These are phyloP conservation scores for Alternaria ventricosa DNA, from an alignment of 2,329 filamentous ascomycete species.

Conservation along the genomic window DNA sequence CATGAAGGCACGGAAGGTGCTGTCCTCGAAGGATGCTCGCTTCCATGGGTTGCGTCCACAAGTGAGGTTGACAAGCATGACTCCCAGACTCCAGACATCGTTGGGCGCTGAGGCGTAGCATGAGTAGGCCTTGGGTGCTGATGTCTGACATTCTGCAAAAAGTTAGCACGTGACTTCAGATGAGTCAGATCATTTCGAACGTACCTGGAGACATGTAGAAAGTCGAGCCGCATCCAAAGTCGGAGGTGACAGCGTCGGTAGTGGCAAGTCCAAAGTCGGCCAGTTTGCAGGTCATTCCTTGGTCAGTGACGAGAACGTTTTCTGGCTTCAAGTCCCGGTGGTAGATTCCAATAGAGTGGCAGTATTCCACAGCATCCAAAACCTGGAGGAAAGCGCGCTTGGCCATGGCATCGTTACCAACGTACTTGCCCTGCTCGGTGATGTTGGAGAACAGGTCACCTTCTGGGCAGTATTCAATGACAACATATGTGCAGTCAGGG, in stretches of 20 bases:
- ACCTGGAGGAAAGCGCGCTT: slow-evolving; percentile 92
- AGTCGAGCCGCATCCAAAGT: slow-evolving; percentile 97
- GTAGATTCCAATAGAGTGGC: slow-evolving; percentile 92
- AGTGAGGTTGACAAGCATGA: slow-evolving; percentile 95
- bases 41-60: slow-evolving; percentile 99
- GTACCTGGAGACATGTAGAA: slow-evolving; percentile 99
- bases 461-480: slow-evolving; percentile 96
- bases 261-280: slow-evolving; percentile 98
- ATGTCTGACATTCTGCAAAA: slow-evolving; percentile 83
- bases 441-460: slow-evolving; percentile 98
- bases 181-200: slow-evolving; percentile 43
- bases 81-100: slow-evolving; percentile 97
- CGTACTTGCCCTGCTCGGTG: slow-evolving; percentile 90
- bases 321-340: slow-evolving; percentile 98
- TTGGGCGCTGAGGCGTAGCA: slow-evolving; percentile 93
- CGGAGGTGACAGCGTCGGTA: slow-evolving; percentile 79
- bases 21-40: slow-evolving; percentile 89
- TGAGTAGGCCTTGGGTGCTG: slow-evolving; percentile 70
- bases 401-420: slow-evolving; percentile 88
- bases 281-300: slow-evolving; percentile 88
- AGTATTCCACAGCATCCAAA: slow-evolving; percentile 93
- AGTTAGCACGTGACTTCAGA: slow-evolving; percentile 30
- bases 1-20: slow-evolving; percentile 90
- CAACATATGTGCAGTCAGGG: slow-evolving; percentile 90
- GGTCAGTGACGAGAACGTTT: slow-evolving; percentile 91